Conservation (phyloP, 371 early-diverging fungal species). For the Mucor lusitanicus region DNA sequence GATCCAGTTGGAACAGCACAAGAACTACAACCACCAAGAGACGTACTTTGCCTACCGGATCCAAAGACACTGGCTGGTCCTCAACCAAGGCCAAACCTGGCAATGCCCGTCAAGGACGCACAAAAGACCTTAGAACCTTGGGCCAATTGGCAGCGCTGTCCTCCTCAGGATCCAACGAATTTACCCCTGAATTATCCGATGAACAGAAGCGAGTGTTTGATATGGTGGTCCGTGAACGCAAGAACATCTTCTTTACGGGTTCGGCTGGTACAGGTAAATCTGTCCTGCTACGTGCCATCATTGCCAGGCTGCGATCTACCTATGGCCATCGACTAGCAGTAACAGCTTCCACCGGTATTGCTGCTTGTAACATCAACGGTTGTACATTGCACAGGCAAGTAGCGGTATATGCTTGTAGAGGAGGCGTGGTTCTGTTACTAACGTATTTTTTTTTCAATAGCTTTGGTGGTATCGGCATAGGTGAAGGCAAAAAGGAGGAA, state of each 20-base stretch:
- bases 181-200: slow-evolving; percentile 13
- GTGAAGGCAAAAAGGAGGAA: slow-evolving; percentile 46
- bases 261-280: slow-evolving; percentile 88
- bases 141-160: neutral
- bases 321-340: slow-evolving; percentile 60
- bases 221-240: slow-evolving; percentile 16
- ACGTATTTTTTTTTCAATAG: slow-evolving; percentile 40
- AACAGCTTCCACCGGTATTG: slow-evolving; percentile 91
- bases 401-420: neutral
- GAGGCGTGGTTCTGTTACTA: neutral
- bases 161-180: neutral
- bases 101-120: neutral
- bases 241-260: slow-evolving; percentile 30
- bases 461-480: slow-evolving; percentile 80
- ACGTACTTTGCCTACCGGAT: neutral
- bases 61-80: neutral
- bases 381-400: slow-evolving; percentile 71
- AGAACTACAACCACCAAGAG: neutral
- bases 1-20: neutral
- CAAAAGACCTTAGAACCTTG: neutral
- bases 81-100: neutral
- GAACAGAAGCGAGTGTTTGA: slow-evolving; percentile 23
- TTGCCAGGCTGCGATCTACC: slow-evolving; percentile 48
- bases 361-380: slow-evolving; percentile 87
- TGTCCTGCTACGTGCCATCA: slow-evolving; percentile 68